phyloP scores from a whole-genome alignment of 495 filamentous ascomycete species.

The Penicillium nucicola region DNA sequence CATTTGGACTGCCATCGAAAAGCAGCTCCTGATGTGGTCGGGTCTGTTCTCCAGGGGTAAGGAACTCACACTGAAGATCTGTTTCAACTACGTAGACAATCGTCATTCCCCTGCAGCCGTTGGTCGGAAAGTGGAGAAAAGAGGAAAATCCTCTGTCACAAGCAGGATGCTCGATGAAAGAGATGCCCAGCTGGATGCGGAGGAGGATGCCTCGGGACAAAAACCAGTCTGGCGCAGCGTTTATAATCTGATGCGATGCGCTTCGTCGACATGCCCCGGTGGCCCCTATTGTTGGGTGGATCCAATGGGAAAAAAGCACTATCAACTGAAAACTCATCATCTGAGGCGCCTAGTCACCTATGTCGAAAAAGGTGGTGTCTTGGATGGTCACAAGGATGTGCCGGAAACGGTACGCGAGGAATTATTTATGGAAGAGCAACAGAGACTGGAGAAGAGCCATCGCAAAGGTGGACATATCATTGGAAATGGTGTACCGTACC shows the following conservation, averaged over 20 bases:
- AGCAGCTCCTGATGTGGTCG: slow-evolving; percentile 13
- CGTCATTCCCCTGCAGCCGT: not conserved
- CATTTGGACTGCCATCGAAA: slow-evolving; percentile 14
- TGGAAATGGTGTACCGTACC: slow-evolving; percentile 4
- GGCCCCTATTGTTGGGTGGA: slow-evolving; percentile 31
- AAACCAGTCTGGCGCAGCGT: slow-evolving; percentile 23
- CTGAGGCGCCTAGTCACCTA: slow-evolving; percentile 19
- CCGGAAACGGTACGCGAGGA: slow-evolving; percentile 9
- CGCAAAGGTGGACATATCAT: slow-evolving; percentile 1
- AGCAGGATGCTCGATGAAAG: slow-evolving; percentile 17
- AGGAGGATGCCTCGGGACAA: slow-evolving; percentile 20
- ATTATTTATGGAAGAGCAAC: no score
- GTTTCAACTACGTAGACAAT: slow-evolving; percentile 17
- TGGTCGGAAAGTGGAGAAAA: slow-evolving; percentile 16
- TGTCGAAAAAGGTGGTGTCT: slow-evolving; percentile 14
- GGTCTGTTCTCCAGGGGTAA: slow-evolving; percentile 2
- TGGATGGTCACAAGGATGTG: slow-evolving; percentile 25
- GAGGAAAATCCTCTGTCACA: slow-evolving; percentile 18
- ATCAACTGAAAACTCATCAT: slow-evolving; percentile 21
- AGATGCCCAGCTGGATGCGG: slow-evolving; percentile 21
- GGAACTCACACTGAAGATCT: slow-evolving; percentile 12
- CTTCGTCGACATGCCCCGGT: slow-evolving; percentile 16
- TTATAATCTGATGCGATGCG: slow-evolving; percentile 28
- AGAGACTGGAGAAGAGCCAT: slow-evolving; percentile 15
- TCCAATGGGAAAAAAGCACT: slow-evolving; percentile 24